These are phyloP conservation scores for Termitomyces sp. DNA, from an alignment of 768 basidiomycete genomes.

Conservation along the genomic window DNA sequence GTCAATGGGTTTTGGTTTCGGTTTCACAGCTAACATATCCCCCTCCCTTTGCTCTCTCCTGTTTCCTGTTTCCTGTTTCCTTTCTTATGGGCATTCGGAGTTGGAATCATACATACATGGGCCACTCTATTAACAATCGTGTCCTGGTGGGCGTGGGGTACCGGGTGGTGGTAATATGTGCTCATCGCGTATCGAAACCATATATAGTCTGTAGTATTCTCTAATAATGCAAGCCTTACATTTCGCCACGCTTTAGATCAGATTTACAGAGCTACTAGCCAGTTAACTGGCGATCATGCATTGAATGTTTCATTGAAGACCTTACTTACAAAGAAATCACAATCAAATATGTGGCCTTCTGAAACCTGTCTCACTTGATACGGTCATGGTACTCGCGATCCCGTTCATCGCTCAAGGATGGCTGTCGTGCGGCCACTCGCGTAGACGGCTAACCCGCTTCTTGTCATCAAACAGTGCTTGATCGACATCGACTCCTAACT, in stretches of 20 bases:
- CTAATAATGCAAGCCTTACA: background rate
- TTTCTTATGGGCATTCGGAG: background rate
- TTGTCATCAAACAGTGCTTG: too few species aligned
- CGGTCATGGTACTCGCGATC: background rate
- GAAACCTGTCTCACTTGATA: background rate
- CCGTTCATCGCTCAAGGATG: too few species aligned
- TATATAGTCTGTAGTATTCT: constrained; percentile 1
- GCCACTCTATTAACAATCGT: background rate
- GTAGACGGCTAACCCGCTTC: too few species aligned
- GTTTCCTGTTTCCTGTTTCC: background rate
- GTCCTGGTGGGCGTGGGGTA: background rate
- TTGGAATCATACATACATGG: background rate
- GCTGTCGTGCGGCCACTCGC: too few species aligned
- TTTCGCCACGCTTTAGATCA: background rate
- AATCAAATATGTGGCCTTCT: too few species aligned
- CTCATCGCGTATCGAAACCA: background rate
- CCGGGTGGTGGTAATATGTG: background rate
- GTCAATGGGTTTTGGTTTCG: background rate
- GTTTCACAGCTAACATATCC: background rate
- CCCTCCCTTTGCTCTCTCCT: background rate
- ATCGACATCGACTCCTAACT: too few species aligned
- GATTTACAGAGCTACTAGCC: too few species aligned
- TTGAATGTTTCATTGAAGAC: background rate
- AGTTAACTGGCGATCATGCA: too few species aligned
- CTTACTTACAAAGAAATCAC: background rate